phyloP scores from a whole-genome alignment of 139 green algal genomes.

The Pedinophyceae sp. region DNA sequence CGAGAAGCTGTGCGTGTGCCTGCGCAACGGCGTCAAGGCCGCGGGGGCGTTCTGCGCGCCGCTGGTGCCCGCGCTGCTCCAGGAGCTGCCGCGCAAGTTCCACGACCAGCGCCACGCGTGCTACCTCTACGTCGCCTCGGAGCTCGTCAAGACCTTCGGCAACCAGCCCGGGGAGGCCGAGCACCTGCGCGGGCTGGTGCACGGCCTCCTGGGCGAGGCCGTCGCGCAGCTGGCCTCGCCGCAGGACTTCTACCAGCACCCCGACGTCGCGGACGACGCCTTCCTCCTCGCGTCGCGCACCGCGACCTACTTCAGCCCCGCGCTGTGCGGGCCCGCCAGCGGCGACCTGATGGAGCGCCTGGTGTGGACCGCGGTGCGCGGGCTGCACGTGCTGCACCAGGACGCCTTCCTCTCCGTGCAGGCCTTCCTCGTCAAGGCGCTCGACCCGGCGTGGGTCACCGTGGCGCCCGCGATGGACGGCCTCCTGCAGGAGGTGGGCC shows the following conservation, averaged over 20 bases:
- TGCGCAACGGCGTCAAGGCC: constrained; percentile 30
- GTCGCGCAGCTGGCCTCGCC: constrained; percentile 23
- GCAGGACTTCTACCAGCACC: constrained; percentile 19
- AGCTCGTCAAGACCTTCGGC: constrained; percentile 66
- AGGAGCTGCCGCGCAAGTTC: constrained; percentile 40
- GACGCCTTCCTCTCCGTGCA: constrained; percentile 51
- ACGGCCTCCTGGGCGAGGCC: constrained; percentile 22
- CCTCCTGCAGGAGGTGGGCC: constrained; percentile 14
- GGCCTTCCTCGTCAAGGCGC: constrained; percentile 37
- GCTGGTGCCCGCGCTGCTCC: constrained; percentile 34
- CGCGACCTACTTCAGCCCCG: constrained; percentile 28
- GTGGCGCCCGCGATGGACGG: background rate
- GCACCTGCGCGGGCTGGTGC: constrained; percentile 12
- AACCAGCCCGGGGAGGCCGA: constrained; percentile 18
- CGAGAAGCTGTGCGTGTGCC: constrained; percentile 18
- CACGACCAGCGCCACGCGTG: constrained; percentile 30
- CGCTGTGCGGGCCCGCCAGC: constrained; percentile 27
- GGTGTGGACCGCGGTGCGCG: too few relatives aligned
- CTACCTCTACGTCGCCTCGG: constrained; percentile 61
- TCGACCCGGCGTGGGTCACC: constrained; percentile 11
- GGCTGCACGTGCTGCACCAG: constrained; percentile 34
- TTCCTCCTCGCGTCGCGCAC: constrained; percentile 52
- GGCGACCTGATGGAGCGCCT: constrained; percentile 19
- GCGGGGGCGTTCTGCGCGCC: constrained; percentile 17
- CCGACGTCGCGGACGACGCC: constrained; percentile 62